These are phyloP conservation scores for Entomophthora muscae DNA, from an alignment of 371 early-diverging fungal genomes.

Conservation along the genomic window DNA sequence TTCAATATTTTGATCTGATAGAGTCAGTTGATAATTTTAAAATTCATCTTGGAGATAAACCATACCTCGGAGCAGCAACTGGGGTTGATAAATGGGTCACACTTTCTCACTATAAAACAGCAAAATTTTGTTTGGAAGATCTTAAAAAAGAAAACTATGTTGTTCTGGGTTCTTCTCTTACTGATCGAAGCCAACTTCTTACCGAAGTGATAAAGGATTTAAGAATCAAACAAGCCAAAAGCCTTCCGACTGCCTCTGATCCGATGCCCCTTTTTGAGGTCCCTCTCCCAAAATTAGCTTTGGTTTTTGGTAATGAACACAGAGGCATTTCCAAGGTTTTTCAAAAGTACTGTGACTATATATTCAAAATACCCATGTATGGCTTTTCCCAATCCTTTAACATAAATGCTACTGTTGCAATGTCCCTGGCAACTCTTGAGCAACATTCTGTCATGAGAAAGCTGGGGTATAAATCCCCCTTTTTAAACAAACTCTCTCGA, in stretches of 20 bases:
- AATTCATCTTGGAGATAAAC: background rate
- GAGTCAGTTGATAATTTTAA: conserved; percentile 7
- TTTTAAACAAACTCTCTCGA: background rate
- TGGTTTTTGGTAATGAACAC: conserved; percentile 8
- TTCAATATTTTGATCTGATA: conserved; percentile 7
- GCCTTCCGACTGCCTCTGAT: background rate
- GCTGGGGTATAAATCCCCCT: background rate
- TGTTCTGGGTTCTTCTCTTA: background rate
- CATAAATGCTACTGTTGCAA: background rate
- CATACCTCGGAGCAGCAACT: background rate
- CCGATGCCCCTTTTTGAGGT: background rate
- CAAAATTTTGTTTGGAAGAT: background rate
- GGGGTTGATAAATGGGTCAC: conserved; percentile 7
- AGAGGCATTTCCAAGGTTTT: background rate
- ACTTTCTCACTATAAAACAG: background rate
- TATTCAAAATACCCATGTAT: conserved; percentile 4
- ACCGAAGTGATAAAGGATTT: conserved; percentile 1
- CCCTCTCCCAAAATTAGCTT: conserved; percentile 2
- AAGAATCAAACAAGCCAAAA: background rate
- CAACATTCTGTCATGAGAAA: background rate
- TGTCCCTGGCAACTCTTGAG: background rate
- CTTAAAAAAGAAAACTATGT: background rate
- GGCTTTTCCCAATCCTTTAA: conserved; percentile 3
- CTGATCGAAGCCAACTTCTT: conserved; percentile 1
- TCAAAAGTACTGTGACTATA: background rate